These are phyloP conservation scores for Butyriboletus loyo DNA, from an alignment of 768 basidiomycete species.

Conservation along the genomic window DNA sequence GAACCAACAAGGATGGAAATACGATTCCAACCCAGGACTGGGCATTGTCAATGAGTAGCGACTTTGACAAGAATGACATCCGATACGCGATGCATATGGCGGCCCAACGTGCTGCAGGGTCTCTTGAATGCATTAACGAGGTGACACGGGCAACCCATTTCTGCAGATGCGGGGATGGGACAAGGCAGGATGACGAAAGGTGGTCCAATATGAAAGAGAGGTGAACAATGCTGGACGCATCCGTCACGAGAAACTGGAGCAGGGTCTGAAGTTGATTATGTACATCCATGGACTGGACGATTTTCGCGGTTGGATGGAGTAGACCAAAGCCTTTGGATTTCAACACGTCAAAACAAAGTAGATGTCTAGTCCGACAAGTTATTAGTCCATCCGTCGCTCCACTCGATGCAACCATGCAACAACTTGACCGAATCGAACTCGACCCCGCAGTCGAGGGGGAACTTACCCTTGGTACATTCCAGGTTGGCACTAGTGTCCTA, in stretches of 20 bases:
- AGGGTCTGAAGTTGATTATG: conserved; percentile 58
- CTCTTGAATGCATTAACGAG: conserved; percentile 74
- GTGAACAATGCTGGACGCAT: conserved; percentile 55
- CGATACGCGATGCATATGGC: conserved; percentile 73
- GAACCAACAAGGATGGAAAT: conserved; percentile 67
- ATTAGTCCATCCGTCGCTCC: background rate
- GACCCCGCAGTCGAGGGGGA: conserved; percentile 56
- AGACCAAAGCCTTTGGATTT: conserved; percentile 19
- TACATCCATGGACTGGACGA: conserved; percentile 37
- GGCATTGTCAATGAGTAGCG: conserved; percentile 64
- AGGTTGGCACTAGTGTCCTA: conserved; percentile 35
- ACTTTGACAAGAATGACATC: conserved; percentile 55
- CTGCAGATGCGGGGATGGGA: conserved; percentile 60
- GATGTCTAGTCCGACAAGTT: background rate
- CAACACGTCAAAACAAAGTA: conserved; percentile 33
- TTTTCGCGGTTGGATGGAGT: background rate
- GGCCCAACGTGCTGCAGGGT: conserved; percentile 75
- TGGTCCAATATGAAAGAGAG: conserved; percentile 56
- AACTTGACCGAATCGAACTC: conserved; percentile 30
- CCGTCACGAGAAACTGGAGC: conserved; percentile 69
- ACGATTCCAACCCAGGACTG: conserved; percentile 68
- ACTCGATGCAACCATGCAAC: conserved; percentile 20
- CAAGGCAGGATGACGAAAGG: conserved; percentile 52
- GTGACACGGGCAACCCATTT: conserved; percentile 78
- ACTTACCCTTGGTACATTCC: conserved; percentile 52